Conservation (phyloP, 78 protist species). For the Creolimax fragrantissima region DNA sequence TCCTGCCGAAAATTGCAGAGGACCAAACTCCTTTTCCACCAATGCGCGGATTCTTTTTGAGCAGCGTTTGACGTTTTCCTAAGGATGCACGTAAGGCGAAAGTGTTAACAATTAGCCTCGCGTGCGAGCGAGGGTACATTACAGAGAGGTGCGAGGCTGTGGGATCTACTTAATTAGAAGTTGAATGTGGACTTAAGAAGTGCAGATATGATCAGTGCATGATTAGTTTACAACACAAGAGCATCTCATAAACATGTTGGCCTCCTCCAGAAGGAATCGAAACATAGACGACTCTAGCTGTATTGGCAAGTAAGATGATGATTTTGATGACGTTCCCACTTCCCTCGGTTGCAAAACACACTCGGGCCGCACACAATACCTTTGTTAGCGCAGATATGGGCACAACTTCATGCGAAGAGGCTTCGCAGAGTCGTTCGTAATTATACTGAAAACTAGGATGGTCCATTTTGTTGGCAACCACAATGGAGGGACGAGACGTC, state of each 20-base stretch:
- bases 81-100: neutral
- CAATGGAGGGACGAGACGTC: neutral
- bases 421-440: neutral
- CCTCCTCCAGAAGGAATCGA: no score
- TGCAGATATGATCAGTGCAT: no score
- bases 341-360: neutral
- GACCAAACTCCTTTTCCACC: neutral
- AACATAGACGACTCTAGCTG: no score
- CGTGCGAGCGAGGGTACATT: no score
- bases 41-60: neutral
- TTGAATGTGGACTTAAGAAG: no score
- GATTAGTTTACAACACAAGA: no score
- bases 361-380: neutral
- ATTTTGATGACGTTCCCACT: no score
- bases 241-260: no score
- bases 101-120: no score
- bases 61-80: neutral
- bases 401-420: neutral
- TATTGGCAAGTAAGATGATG: no score
- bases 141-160: no score
- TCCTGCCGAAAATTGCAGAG: neutral
- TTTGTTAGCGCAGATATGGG: neutral
- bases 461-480: conserved; percentile 7
- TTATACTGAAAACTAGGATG: neutral
- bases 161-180: no score